phyloP scores from a whole-genome alignment of 768 basidiomycete genomes.

The Wakefieldia striispora region DNA sequence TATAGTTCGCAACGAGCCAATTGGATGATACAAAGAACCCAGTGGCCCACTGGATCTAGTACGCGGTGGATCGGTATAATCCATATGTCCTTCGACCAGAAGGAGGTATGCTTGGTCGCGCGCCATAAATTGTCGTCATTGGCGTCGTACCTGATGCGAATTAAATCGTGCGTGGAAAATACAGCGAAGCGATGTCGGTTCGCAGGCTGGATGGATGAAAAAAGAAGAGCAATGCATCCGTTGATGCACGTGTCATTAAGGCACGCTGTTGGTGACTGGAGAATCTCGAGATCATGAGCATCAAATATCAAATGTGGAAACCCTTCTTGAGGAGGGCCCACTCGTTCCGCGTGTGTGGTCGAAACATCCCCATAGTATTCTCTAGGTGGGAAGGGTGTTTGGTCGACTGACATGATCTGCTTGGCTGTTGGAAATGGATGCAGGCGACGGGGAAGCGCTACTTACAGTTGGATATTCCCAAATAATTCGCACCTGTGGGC shows the following conservation, averaged over 20 bases:
- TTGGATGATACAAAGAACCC: slow-evolving; percentile 30
- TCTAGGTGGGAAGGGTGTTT: too few species aligned
- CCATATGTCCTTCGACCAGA: too few species aligned
- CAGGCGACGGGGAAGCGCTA: too few species aligned
- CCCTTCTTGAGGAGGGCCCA: not conserved
- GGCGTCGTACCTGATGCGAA: not conserved
- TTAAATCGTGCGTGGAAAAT: slow-evolving; percentile 11
- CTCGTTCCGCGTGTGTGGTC: not conserved
- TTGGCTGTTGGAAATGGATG: too few species aligned
- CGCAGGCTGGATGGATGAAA: not conserved
- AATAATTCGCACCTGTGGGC: too few species aligned
- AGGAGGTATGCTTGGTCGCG: slow-evolving; percentile 8
- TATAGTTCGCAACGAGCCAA: slow-evolving; percentile 2
- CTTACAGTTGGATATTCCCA: too few species aligned
- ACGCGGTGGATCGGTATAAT: slow-evolving; percentile 38
- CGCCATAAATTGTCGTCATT: slow-evolving; percentile 23
- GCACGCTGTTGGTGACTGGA: not conserved
- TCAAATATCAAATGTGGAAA: not conserved
- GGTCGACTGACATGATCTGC: too few species aligned
- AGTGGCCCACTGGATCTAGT: slow-evolving; percentile 22
- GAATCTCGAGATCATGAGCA: slow-evolving; percentile 3
- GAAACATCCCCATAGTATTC: too few species aligned
- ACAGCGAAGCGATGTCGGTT: not conserved
- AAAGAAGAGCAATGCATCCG: slow-evolving; percentile 10
- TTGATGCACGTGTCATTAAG: slow-evolving; percentile 21